Conservation (phyloP, 768 basidiomycete species). For the Pisolithus albus region DNA sequence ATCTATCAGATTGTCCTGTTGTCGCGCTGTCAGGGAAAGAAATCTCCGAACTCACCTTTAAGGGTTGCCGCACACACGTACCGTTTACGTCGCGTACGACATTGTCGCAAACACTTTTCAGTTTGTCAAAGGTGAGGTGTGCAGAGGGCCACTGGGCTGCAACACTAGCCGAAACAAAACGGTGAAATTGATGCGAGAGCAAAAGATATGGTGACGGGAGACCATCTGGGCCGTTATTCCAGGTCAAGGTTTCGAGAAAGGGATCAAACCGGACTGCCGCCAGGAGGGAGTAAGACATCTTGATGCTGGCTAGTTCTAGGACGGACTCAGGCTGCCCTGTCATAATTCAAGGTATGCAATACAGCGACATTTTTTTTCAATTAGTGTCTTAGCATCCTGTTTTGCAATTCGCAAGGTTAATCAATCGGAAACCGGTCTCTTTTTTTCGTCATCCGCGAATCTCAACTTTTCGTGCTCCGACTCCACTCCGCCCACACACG, state of each 20-base stretch:
- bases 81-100: constrained; percentile 31
- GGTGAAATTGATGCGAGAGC: constrained; percentile 52
- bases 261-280: constrained; percentile 58
- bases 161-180: constrained; percentile 46
- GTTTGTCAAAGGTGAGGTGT: constrained; percentile 31
- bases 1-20: constrained; percentile 31
- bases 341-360: too few relatives aligned
- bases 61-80: constrained; percentile 1
- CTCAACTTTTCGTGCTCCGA: too few relatives aligned
- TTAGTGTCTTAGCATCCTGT: too few relatives aligned
- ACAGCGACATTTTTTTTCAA: too few relatives aligned
- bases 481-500: too few relatives aligned
- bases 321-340: neutral
- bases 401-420: too few relatives aligned
- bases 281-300: constrained; percentile 29
- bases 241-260: constrained; percentile 35
- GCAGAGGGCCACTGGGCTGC: constrained; percentile 44
- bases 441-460: too few relatives aligned
- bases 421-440: too few relatives aligned
- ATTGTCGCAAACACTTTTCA: constrained; percentile 41
- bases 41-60: constrained; percentile 17
- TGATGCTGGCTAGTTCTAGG: constrained; percentile 4
- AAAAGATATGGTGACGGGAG: constrained; percentile 55
- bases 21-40: neutral
- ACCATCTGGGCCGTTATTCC: constrained; percentile 53